phyloP scores from a whole-genome alignment of 83 land plant genomes.

The Thuja plicata region DNA sequence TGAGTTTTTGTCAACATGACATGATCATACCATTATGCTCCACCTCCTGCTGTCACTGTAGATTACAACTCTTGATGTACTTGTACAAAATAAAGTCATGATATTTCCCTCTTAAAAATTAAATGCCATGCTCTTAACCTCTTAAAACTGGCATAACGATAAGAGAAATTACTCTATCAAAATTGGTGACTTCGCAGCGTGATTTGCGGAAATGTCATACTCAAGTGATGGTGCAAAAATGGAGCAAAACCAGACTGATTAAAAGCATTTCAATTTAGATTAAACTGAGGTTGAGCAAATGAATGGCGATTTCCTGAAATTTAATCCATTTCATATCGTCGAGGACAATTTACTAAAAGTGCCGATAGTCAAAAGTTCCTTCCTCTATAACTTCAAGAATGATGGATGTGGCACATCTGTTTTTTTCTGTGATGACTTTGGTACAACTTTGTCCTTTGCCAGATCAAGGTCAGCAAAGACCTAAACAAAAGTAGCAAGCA shows the following conservation, averaged over 20 bases:
- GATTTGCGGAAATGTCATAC: not conserved
- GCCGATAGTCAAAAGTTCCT: not conserved
- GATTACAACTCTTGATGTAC: no score
- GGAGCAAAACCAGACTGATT: not conserved
- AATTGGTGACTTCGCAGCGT: not conserved
- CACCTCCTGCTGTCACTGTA: no score
- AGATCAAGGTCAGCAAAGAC: constrained; percentile 12
- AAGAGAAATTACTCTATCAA: not conserved
- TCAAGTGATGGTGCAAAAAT: not conserved
- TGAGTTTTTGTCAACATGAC: no score
- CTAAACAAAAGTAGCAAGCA: constrained; percentile 1
- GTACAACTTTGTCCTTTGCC: not conserved
- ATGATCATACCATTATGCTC: no score
- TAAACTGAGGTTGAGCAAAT: not conserved
- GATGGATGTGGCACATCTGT: constrained; percentile 8
- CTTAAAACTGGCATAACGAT: not conserved
- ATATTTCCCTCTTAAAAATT: not conserved
- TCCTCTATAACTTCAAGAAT: constrained; percentile 8
- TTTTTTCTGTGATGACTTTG: constrained; percentile 10
- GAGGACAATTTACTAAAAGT: not conserved
- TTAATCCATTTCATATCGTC: not conserved
- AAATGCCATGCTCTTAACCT: no score
- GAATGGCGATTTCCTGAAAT: not conserved
- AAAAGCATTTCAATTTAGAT: not conserved
- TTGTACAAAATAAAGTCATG: no score